Conservation (phyloP, 768 basidiomycete genomes). For the Saitozyma podzolica region DNA sequence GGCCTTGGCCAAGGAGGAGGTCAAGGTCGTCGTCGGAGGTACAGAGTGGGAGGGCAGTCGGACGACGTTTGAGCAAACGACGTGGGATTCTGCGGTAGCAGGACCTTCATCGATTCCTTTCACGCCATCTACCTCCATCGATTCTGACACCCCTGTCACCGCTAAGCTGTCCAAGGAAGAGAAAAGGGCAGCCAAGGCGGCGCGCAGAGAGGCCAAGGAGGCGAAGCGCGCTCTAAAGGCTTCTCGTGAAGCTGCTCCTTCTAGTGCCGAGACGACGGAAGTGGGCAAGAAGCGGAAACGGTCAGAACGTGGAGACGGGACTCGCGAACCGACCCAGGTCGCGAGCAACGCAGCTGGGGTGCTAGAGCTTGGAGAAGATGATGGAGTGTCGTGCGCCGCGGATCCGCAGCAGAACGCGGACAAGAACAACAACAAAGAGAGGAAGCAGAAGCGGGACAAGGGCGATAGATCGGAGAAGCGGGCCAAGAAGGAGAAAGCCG, state of each 20-base stretch:
- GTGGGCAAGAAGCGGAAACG: too few species aligned
- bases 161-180: conserved; percentile 24
- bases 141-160: too few species aligned
- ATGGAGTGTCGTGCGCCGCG: neutral
- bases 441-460: conserved; percentile 28
- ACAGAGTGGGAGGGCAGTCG: conserved; percentile 33
- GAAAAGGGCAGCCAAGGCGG: conserved; percentile 18
- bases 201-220: conserved; percentile 6
- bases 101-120: neutral
- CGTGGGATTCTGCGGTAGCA: neutral
- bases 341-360: neutral
- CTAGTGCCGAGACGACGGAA: too few species aligned
- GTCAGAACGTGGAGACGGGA: conserved; percentile 15
- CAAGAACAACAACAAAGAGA: conserved; percentile 16
- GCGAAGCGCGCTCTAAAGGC: neutral
- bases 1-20: too few species aligned
- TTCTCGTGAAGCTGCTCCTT: too few species aligned
- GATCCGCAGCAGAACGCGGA: conserved; percentile 15
- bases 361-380: conserved; percentile 4
- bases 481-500: neutral
- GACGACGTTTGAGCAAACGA: conserved; percentile 22
- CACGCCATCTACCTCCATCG: too few species aligned
- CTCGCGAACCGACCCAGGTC: too few species aligned
- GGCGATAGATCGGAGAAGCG: too few species aligned
- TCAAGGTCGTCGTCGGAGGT: conserved; percentile 15